phyloP scores from a whole-genome alignment of 2,329 filamentous ascomycete genomes.

The Cladophialophora bantiana region DNA sequence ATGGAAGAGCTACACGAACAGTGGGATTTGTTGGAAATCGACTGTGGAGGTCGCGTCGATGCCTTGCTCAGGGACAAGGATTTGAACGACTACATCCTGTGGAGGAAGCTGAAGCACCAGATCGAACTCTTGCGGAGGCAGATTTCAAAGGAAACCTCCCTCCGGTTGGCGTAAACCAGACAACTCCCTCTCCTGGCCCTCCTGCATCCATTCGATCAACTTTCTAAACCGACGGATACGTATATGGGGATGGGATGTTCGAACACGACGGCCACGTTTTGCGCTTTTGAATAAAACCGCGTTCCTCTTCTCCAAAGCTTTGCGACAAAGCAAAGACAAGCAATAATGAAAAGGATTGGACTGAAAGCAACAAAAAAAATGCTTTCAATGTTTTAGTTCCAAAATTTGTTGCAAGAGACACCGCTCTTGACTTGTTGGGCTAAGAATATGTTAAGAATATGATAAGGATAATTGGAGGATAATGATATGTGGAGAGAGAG shows the following conservation, averaged over 20 bases:
- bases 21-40: constrained; percentile 34
- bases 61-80: constrained; percentile 40
- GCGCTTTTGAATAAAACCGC: not conserved
- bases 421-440: not conserved
- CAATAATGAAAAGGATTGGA: not conserved
- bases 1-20: constrained; percentile 20
- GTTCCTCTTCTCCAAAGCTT: not conserved
- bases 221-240: not conserved
- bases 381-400: not conserved
- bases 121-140: constrained; percentile 52
- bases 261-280: too few species aligned
- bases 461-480: not conserved
- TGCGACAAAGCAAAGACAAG: not conserved
- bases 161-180: constrained; percentile 13
- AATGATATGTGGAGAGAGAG: not conserved
- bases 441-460: not conserved
- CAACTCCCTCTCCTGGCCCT: too few species aligned
- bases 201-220: too few species aligned
- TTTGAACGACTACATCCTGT: constrained; percentile 49
- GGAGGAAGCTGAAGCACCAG: constrained; percentile 53
- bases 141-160: constrained; percentile 41
- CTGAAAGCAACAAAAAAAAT: not conserved
- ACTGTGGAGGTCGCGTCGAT: not conserved
- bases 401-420: not conserved
- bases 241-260: not conserved